Percentiles rank a stretch among this genome's conserved stretches.
These are phyloP conservation scores for Dalbergia cochinchinensis DNA, from an alignment of 306 rosid species.

Conservation along the genomic window DNA sequence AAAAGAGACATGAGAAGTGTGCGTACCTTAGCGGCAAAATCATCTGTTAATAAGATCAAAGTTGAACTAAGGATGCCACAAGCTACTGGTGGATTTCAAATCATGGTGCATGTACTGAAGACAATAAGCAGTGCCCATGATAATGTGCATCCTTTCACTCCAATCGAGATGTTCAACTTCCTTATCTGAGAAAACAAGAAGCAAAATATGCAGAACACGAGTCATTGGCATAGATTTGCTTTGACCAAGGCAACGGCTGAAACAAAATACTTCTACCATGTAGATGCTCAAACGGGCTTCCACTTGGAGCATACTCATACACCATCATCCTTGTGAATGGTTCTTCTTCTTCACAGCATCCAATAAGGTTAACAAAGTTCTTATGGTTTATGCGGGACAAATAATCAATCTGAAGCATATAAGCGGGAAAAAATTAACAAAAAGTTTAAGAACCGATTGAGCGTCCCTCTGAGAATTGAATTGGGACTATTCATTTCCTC, in stretches of 20 bases:
- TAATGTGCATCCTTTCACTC: conserved; percentile 77
- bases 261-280: conserved; percentile 66
- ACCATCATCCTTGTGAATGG: conserved; percentile 94
- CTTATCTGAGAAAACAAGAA: conserved; percentile 59
- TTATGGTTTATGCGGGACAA: conserved; percentile 91
- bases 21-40: conserved; percentile 88
- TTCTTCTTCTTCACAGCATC: conserved; percentile 89
- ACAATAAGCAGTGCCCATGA: conserved; percentile 92
- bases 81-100: conserved; percentile 77
- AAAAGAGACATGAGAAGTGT: background rate
- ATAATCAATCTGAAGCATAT: conserved; percentile 69
- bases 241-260: background rate
- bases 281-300: conserved; percentile 78
- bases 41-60: conserved; percentile 75
- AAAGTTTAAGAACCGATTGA: background rate
- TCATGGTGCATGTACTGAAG: conserved; percentile 95
- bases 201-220: background rate
- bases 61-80: conserved; percentile 61
- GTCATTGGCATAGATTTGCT: too few species aligned
- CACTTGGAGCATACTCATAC: conserved; percentile 94
- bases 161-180: conserved; percentile 86
- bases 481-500: background rate
- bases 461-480: background rate
- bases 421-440: conserved; percentile 37
- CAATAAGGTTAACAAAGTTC: conserved; percentile 90